These are phyloP conservation scores for Cicer pinnatifidum DNA, from an alignment of 306 rosid species.

Conservation along the genomic window DNA sequence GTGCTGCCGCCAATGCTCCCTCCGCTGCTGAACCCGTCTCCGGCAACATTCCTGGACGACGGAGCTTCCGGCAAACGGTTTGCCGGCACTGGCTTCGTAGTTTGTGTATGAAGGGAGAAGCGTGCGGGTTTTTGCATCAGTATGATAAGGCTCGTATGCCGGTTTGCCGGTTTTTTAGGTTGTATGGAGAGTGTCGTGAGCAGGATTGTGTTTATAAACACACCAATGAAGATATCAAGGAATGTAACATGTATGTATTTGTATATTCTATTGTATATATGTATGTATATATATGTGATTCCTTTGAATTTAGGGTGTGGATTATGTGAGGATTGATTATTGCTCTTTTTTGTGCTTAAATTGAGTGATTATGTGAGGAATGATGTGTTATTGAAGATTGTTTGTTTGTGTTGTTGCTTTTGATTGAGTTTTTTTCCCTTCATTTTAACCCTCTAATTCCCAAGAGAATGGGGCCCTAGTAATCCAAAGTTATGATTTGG, in stretches of 20 bases:
- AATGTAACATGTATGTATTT: slow-evolving; percentile 86
- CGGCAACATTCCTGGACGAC: slow-evolving; percentile 54
- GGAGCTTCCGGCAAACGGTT: slow-evolving; percentile 97
- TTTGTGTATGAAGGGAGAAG: slow-evolving; percentile 96
- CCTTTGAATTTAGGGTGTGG: slow-evolving; percentile 9
- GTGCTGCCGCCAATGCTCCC: slow-evolving; percentile 39
- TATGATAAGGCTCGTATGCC: slow-evolving; percentile 99
- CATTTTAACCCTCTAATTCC: too few relatives aligned
- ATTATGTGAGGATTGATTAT: background rate
- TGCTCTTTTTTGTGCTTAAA: background rate
- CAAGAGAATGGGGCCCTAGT: too few relatives aligned
- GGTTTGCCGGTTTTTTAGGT: slow-evolving; percentile 85
- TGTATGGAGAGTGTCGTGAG: slow-evolving; percentile 95
- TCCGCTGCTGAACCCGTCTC: slow-evolving; percentile 11
- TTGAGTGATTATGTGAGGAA: background rate
- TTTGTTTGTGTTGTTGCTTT: background rate
- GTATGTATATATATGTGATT: background rate
- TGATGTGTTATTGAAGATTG: slow-evolving; percentile 15
- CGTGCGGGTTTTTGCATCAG: slow-evolving; percentile 96
- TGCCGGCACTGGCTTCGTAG: slow-evolving; percentile 98
- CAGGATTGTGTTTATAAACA: slow-evolving; percentile 98
- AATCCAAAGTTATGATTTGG: too few relatives aligned
- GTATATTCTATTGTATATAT: background rate
- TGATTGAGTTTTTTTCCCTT: background rate
- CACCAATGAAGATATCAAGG: slow-evolving; percentile 96